These are phyloP conservation scores for Arctostaphylos glauca DNA, from an alignment of 148 eudicot species.

Conservation along the genomic window DNA sequence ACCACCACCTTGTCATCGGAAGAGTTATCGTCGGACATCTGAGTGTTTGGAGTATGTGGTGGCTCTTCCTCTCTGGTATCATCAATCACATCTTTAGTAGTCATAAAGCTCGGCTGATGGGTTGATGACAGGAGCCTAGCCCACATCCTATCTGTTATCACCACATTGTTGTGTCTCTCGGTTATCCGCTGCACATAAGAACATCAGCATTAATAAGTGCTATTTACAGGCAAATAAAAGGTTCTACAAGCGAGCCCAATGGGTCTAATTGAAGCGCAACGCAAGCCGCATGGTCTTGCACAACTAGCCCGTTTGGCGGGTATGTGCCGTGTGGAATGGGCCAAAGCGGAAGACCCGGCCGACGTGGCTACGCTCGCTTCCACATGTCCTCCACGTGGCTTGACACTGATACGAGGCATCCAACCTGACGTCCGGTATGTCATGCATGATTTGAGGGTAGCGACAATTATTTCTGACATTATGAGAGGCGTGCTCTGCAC, in stretches of 20 bases:
- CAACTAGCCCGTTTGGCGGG: too few species aligned
- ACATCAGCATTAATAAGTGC: not conserved
- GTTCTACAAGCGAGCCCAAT: not conserved
- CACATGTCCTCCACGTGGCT: too few species aligned
- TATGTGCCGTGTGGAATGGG: too few species aligned
- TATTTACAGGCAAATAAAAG: not conserved
- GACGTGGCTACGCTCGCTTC: too few species aligned
- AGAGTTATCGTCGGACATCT: constrained; percentile 18
- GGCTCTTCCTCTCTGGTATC: constrained; percentile 30
- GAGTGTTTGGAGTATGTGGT: not conserved
- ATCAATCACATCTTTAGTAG: constrained; percentile 25
- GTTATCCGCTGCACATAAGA: constrained; percentile 37
- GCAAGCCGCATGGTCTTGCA: too few species aligned
- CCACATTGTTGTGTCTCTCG: constrained; percentile 49
- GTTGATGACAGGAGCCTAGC: constrained; percentile 69
- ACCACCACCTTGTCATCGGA: constrained; percentile 15
- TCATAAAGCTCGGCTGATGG: constrained; percentile 67
- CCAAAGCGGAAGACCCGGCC: too few species aligned
- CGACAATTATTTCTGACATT: too few species aligned
- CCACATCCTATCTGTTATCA: constrained; percentile 74
- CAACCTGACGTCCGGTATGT: too few species aligned
- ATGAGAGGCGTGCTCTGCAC: too few species aligned
- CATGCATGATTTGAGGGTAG: too few species aligned
- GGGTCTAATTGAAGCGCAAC: not conserved
- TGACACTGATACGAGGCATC: too few species aligned